Evolutionary conservation across 116 monocot species (phyloP).

Genomic region (Iris pallida): DNA sequence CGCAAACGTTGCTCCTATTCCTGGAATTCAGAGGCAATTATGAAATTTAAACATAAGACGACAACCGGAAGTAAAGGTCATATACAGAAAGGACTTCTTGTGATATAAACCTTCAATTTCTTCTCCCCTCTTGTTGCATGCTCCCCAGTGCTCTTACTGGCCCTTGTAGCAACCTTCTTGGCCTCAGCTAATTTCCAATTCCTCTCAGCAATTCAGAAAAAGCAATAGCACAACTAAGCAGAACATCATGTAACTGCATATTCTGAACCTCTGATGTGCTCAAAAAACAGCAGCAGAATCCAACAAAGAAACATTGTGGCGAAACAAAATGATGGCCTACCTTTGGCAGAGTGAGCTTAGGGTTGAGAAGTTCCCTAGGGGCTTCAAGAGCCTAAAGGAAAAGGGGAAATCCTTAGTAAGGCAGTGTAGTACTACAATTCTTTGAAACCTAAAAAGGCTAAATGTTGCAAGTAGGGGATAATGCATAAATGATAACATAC

Average conservation of each 20-base stretch:
- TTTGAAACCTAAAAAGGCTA: too few species aligned
- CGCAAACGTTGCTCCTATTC: constrained; percentile 83
- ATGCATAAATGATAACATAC: constrained; percentile 17
- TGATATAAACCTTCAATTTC: constrained; percentile 72
- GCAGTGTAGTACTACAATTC: too few species aligned
- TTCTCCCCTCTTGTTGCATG: constrained; percentile 77
- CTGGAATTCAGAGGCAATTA: constrained; percentile 21
- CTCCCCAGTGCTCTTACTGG: constrained; percentile 63
- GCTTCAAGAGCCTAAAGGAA: constrained; percentile 62
- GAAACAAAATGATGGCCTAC: constrained; percentile 14
- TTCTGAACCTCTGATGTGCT: too few species aligned
- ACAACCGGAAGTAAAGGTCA: too few species aligned
- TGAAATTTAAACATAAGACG: too few species aligned
- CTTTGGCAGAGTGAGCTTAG: constrained; percentile 82
- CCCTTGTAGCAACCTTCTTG: constrained; percentile 82
- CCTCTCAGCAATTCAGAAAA: constrained; percentile 82
- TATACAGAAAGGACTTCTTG: too few species aligned
- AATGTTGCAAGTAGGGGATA: too few species aligned
- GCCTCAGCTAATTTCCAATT: constrained; percentile 95
- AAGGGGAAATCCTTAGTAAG: background rate
- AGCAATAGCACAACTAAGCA: too few species aligned
- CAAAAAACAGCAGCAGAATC: too few species aligned
- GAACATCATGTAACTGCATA: too few species aligned
- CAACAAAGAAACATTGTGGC: too few species aligned
- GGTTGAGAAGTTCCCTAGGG: constrained; percentile 77